Base-by-base conservation (phyloP, 2,329 filamentous ascomycete species). In the Penicillium sp. region DNA sequence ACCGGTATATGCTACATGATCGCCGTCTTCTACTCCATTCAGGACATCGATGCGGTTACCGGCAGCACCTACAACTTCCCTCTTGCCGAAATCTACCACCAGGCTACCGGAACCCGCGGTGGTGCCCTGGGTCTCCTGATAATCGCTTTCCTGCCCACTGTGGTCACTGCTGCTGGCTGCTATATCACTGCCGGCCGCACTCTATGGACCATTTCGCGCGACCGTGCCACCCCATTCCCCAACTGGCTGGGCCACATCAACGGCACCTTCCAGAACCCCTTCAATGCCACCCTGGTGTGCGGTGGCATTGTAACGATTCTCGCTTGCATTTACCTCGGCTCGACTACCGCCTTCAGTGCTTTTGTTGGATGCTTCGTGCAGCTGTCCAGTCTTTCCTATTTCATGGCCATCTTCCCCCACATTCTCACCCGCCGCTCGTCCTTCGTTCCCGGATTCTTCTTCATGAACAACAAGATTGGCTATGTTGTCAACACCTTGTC, bases 171-270 rank as follows among this genome's bases (percentile, higher is more conserved):
- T 28, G 58, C 67, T 33, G 81, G 82, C 8, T 76, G 73, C 53
- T 83, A 81, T 64, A 79, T 84, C 54, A 83, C 81, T 1, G 72
- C 76, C 0, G 80, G 82, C n/a, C 78, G 83, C 6, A 81, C 80
- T 52, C 72, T 85, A 3, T 86, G 82, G 82, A 71, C 69, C 9
- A 60, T 73, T 28, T 79, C 81, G 32, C 78, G 82, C 28, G 82
- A 85, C 62, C 77, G 79, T 33, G 81, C 81, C 2, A 81, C 82
- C 2, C 82, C 82, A 0, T 79, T 82, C 60, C 73, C 76, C 1
- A 48, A 60, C 9, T 70, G 79, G 65, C 78, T 84, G 50, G 70
- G 75, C n/a, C 66, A 61, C 15, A 80, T 85, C 56, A 76, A 79
- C 62, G 71, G 74, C 53, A 67, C 55, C 1, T 75, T 81, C 48